Base-by-base conservation (phyloP, 257 asterid genomes). In the Echium plantagineum region DNA sequence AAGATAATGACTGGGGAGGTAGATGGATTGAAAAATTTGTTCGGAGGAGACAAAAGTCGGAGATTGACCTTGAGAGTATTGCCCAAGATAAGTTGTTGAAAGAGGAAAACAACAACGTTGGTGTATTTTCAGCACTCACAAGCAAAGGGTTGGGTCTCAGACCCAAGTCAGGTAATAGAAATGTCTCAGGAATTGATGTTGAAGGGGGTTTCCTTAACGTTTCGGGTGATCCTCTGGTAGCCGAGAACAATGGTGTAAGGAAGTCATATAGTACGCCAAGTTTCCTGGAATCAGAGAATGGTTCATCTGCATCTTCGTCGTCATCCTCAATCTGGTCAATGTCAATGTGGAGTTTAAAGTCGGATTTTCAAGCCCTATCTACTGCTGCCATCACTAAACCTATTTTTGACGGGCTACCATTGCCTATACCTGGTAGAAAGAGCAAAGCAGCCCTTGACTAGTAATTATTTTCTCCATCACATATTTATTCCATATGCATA, bases 381-480 rank as follows among this genome's bases (percentile, higher is more conserved):
- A 71, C 78, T 65, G 82, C 95, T 49, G 84, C 86, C 66, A 77
- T 83, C 73, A 61, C 93, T 8, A 83, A 72, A 69, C 93, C 96
- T 17, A 85, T 87, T 74, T 81, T 88, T 59, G 94, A 88, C 67
- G 91, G 96, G 64, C 72, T 87, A 58, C 80, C 83, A 15, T 84
- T 74, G 71, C 88, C 86, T 17, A 67, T 80, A 48, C 66, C 67
- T 17, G 77, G 74, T 62, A 75, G 88, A 52, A 80, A 66, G 74
- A 83, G 71, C 72, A 88, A 88, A 71, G 74, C 96, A 57, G 96
- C 96, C n/a, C 80, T 88, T 38, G 96, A 88, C 74, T 88, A 85
- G 78, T 55, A 58, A 22, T 56, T 56, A 13, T 19, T 55, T 56
- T 10, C 19, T 18, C 26, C 10, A 3, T 55, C 38, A 53, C 60